These are phyloP conservation scores for Fusarium illudens DNA, from an alignment of 2,329 filamentous ascomycete genomes.

Conservation along the genomic window DNA sequence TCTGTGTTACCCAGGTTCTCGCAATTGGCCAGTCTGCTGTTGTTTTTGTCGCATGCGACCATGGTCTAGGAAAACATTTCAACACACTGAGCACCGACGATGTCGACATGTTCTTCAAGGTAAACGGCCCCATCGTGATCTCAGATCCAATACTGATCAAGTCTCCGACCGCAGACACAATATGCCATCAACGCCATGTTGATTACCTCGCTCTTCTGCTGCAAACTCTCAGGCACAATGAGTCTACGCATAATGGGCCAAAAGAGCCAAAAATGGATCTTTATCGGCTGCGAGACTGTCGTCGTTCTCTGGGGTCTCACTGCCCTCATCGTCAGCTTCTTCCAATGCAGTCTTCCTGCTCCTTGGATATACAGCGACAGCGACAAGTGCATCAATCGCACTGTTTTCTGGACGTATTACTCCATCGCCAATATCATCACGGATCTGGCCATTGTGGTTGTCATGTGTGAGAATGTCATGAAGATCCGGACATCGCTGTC, in stretches of 20 bases:
- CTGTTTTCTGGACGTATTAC: conserved; percentile 40
- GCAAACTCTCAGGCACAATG: conserved; percentile 42
- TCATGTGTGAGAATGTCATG: conserved; percentile 42
- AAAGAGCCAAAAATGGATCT: conserved; percentile 34
- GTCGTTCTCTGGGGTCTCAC: conserved; percentile 37
- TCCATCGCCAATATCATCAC: conserved; percentile 44
- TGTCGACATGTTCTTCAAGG: conserved; percentile 39
- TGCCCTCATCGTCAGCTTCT: conserved; percentile 39
- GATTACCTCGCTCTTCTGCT: conserved; percentile 37
- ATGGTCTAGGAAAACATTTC: conserved; percentile 37
- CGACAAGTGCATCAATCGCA: conserved; percentile 33
- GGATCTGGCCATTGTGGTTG: conserved; percentile 38
- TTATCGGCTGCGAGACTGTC: conserved; percentile 28
- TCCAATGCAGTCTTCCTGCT: conserved; percentile 39
- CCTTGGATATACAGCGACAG: conserved; percentile 42
- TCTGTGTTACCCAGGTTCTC: conserved; percentile 19
- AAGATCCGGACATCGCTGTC: conserved; percentile 42
- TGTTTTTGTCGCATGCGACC: conserved; percentile 31
- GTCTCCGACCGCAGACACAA: conserved; percentile 28
- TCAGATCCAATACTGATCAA: conserved; percentile 1
- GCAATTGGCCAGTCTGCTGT: conserved; percentile 35
- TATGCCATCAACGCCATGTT: conserved; percentile 41
- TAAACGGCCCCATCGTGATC: conserved; percentile 1
- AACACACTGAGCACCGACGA: conserved; percentile 21
- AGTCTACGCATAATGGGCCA: conserved; percentile 38